Evolutionary conservation across 2,329 filamentous ascomycete species (phyloP).

Genomic region (Phaeosphaeriaceae sp.): DNA sequence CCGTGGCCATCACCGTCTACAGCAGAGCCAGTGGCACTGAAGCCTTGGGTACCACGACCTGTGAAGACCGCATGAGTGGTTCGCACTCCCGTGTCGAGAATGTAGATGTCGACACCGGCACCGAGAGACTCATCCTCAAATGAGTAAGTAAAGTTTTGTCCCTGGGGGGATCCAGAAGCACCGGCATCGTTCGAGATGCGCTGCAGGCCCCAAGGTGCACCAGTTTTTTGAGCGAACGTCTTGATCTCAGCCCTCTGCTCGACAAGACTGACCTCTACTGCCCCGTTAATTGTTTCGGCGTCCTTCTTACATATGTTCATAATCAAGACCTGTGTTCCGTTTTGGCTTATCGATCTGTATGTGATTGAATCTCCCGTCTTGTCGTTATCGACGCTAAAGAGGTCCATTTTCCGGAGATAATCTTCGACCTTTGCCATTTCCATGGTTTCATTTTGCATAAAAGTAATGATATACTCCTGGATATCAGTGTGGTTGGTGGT

Average conservation of each 20-base stretch:
- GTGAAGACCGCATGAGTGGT: constrained; percentile 54
- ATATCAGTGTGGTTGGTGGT: constrained; percentile 37
- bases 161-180: constrained; percentile 31
- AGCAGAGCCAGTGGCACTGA: constrained; percentile 44
- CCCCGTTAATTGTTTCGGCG: constrained; percentile 46
- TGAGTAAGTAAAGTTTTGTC: constrained; percentile 51
- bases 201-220: constrained; percentile 56
- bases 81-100: constrained; percentile 58
- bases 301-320: constrained; percentile 51
- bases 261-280: constrained; percentile 50
- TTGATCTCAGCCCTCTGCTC: constrained; percentile 50
- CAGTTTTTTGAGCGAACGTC: constrained; percentile 36
- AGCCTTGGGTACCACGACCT: constrained; percentile 52
- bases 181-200: constrained; percentile 51
- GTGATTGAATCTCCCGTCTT: constrained; percentile 39
- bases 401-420: constrained; percentile 28
- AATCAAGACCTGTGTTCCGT: constrained; percentile 49
- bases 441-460: constrained; percentile 24
- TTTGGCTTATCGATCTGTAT: constrained; percentile 47
- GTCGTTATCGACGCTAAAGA: constrained; percentile 27
- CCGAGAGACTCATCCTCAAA: constrained; percentile 48
- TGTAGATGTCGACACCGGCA: constrained; percentile 55
- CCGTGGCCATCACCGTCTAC: constrained; percentile 56
- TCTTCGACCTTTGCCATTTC: constrained; percentile 5
- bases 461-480: constrained; percentile 36